Evolutionary conservation across 116 monocot species (phyloP).

Genomic region (Trichopus zeylanicus): DNA sequence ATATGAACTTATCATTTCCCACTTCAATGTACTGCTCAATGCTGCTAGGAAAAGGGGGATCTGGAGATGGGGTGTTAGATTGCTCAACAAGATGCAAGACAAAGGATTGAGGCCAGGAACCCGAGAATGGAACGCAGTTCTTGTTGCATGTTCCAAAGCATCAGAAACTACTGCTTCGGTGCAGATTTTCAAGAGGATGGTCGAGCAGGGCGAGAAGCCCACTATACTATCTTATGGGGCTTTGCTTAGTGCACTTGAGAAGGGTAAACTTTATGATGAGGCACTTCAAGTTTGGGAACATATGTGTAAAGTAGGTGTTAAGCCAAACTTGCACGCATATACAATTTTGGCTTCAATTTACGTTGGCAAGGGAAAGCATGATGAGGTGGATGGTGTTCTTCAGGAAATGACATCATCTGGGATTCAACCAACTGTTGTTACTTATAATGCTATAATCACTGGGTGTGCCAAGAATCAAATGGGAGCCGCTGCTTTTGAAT

Average conservation of each 20-base stretch:
- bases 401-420: conserved; percentile 44
- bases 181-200: conserved; percentile 72
- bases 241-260: conserved; percentile 81
- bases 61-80: conserved; percentile 78
- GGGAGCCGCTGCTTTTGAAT: conserved; percentile 61
- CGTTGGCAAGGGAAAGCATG: conserved; percentile 46
- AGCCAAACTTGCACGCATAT: conserved; percentile 78
- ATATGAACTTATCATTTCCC: conserved; percentile 68
- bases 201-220: conserved; percentile 73
- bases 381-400: conserved; percentile 57
- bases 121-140: conserved; percentile 87
- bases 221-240: conserved; percentile 78
- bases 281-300: conserved; percentile 81
- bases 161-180: conserved; percentile 70
- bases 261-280: conserved; percentile 91
- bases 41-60: conserved; percentile 80
- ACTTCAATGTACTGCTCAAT: conserved; percentile 64
- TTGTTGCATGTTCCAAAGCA: conserved; percentile 89
- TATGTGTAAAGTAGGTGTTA: conserved; percentile 74
- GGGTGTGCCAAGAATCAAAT: conserved; percentile 50
- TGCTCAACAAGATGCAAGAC: conserved; percentile 86
- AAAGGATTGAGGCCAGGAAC: conserved; percentile 69
- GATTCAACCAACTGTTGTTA: conserved; percentile 78
- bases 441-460: conserved; percentile 82
- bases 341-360: conserved; percentile 75